These are phyloP conservation scores for Raffaelea deltoideospora DNA, from an alignment of 2,329 filamentous ascomycete genomes.

Conservation along the genomic window DNA sequence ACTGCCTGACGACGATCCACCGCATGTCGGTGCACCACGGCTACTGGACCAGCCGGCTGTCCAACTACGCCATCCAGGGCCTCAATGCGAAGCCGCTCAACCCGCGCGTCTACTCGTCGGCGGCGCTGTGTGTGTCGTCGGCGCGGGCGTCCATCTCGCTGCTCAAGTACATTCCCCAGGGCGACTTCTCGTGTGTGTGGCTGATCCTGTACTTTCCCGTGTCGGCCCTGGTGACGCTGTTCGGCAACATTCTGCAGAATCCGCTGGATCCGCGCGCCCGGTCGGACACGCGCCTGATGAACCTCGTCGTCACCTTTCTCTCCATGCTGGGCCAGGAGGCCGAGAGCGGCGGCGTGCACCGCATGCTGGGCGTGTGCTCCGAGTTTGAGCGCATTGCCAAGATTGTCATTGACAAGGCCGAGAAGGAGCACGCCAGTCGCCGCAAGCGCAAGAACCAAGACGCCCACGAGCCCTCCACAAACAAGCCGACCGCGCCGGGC, in stretches of 20 bases:
- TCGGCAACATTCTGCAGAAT: slow-evolving; percentile 93
- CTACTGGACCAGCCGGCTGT: slow-evolving; percentile 91
- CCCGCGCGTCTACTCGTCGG: slow-evolving; percentile 85
- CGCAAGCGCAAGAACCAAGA: slow-evolving; percentile 67
- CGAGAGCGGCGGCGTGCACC: slow-evolving; percentile 76
- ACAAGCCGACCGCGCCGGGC: slow-evolving; percentile 10
- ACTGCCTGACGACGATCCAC: slow-evolving; percentile 93
- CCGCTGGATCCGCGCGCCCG: slow-evolving; percentile 77
- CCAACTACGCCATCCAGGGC: slow-evolving; percentile 89
- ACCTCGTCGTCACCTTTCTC: slow-evolving; percentile 79
- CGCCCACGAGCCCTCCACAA: slow-evolving; percentile 10
- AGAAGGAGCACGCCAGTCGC: slow-evolving; percentile 65
- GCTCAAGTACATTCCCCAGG: slow-evolving; percentile 90
- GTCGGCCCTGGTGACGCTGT: slow-evolving; percentile 83
- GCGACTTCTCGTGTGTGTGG: slow-evolving; percentile 92
- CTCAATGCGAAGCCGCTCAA: slow-evolving; percentile 83
- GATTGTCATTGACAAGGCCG: slow-evolving; percentile 78
- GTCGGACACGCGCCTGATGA: slow-evolving; percentile 84
- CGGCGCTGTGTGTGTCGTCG: slow-evolving; percentile 81
- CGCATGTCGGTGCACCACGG: slow-evolving; percentile 97
- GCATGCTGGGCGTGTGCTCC: slow-evolving; percentile 87
- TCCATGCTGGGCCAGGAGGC: slow-evolving; percentile 81
- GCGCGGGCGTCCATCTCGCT: slow-evolving; percentile 85
- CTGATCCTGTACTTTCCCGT: slow-evolving; percentile 94
- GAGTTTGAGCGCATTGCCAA: slow-evolving; percentile 93